Conservation (phyloP, 352 stramenopile genomes). For the Globisporangium paddicum region DNA sequence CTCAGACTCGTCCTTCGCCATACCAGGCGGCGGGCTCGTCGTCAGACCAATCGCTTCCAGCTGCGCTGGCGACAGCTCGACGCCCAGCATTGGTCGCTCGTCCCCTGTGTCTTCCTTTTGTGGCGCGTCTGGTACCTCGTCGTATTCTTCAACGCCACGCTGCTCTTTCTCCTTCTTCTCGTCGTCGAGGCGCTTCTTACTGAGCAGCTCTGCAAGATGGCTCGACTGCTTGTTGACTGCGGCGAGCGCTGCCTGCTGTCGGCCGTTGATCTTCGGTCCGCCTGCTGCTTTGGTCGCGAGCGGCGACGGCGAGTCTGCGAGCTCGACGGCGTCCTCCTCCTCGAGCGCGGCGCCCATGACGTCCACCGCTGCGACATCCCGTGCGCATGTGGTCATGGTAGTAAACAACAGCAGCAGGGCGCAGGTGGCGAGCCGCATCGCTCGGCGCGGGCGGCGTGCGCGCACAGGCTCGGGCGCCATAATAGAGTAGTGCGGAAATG, state of each 20-base stretch:
- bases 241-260: not conserved
- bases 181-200: not conserved
- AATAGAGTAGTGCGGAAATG: too few species aligned
- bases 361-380: not conserved
- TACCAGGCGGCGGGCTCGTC: not conserved
- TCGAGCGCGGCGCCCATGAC: constrained; percentile 12
- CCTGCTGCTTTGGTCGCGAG: not conserved
- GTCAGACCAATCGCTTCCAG: constrained; percentile 12
- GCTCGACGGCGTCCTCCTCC: constrained; percentile 4
- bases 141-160: not conserved
- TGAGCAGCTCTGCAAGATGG: not conserved
- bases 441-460: not conserved
- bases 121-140: not conserved
- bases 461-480: not conserved
- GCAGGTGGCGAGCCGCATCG: not conserved
- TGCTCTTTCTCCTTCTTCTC: not conserved
- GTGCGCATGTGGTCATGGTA: not conserved
- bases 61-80: constrained; percentile 12
- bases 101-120: too few species aligned
- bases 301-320: not conserved
- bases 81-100: not conserved
- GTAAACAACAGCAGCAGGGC: not conserved
- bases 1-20: not conserved
- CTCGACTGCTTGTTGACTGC: not conserved
- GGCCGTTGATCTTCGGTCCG: not conserved